These are phyloP conservation scores for Ganoderma sinense DNA, from an alignment of 1,284 basidiomycete species.

Conservation along the genomic window DNA sequence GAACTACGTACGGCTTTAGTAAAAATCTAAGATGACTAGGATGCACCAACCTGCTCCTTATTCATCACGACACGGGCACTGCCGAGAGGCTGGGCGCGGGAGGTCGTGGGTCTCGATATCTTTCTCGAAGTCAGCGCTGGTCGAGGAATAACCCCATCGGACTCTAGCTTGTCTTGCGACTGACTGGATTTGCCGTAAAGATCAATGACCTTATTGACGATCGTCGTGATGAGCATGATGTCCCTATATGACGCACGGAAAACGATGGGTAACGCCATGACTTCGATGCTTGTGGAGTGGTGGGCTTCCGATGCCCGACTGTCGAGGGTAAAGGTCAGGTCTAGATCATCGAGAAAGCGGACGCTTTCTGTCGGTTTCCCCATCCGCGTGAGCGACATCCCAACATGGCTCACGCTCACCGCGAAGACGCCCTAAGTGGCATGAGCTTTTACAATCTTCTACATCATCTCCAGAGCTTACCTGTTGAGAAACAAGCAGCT, in stretches of 20 bases:
- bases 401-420: conserved; percentile 83
- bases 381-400: conserved; percentile 96
- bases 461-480: conserved; percentile 43
- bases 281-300: conserved; percentile 86
- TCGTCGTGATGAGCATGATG: conserved; percentile 89
- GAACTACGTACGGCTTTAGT: background rate
- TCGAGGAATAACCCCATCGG: conserved; percentile 16
- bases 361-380: conserved; percentile 85
- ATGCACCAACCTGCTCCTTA: conserved; percentile 73
- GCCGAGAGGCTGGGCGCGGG: conserved; percentile 56
- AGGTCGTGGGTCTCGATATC: conserved; percentile 44
- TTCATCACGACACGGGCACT: conserved; percentile 74
- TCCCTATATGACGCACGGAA: conserved; percentile 95
- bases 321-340: conserved; percentile 89
- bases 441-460: background rate
- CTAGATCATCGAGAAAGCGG: conserved; percentile 93
- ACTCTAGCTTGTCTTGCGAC: conserved; percentile 9
- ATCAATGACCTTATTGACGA: conserved; percentile 89
- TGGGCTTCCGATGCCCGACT: conserved; percentile 77
- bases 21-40: background rate
- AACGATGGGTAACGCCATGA: conserved; percentile 84
- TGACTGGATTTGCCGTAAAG: conserved; percentile 51
- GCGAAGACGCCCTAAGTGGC: conserved; percentile 77
- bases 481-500: conserved; percentile 94
- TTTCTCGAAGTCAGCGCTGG: conserved; percentile 24